Evolutionary conservation across 2,329 filamentous ascomycete species (phyloP).

Genomic region (Botrytis pseudocinerea): DNA sequence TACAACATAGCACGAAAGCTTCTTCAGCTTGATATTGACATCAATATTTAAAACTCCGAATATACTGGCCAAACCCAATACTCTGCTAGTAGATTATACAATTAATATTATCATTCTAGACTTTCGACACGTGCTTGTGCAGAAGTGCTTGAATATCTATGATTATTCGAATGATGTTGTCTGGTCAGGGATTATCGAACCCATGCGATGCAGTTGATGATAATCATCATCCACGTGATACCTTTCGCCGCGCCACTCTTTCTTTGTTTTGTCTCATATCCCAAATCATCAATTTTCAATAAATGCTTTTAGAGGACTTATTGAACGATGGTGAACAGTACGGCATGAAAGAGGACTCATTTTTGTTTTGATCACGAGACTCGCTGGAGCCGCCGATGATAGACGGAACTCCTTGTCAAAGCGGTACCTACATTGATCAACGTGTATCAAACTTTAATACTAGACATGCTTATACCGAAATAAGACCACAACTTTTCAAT

Average conservation of each 20-base stretch:
- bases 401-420: not conserved
- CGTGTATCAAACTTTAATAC: not conserved
- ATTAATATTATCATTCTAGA: not conserved
- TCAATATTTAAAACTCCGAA: not conserved
- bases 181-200: not conserved
- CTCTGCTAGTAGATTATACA: not conserved
- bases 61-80: not conserved
- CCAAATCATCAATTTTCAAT: not conserved
- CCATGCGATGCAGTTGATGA: no score
- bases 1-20: not conserved
- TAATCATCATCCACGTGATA: not conserved
- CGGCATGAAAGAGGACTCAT: not conserved
- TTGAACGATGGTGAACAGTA: not conserved
- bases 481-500: not conserved
- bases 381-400: not conserved
- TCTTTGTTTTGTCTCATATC: not conserved
- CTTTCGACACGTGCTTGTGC: not conserved
- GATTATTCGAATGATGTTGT: not conserved
- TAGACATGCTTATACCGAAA: no score
- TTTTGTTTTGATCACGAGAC: conserved; percentile 1
- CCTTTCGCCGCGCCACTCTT: not conserved
- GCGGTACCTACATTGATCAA: not conserved
- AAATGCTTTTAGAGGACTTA: not conserved
- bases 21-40: not conserved
- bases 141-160: not conserved